Base-by-base conservation (phyloP, 306 rosid genomes). In the Pyrus pyrifolia region DNA sequence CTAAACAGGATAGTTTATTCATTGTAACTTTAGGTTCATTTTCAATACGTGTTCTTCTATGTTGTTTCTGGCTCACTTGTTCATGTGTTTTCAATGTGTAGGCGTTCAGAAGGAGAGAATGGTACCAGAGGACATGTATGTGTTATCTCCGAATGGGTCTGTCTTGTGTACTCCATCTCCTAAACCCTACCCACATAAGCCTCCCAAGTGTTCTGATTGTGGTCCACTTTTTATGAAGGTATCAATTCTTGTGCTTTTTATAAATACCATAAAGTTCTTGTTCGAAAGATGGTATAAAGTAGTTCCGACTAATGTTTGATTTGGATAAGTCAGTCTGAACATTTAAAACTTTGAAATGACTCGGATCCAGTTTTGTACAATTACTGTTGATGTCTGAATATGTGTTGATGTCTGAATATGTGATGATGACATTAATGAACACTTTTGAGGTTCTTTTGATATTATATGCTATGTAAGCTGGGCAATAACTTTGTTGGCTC, bases 61-160 rank as follows among this genome's bases (percentile, higher is more conserved):
- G 3, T 42, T 42, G 22, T 59, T 38, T 60, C 68, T 42, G 38
- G 51, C 69, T 73, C 69, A 11, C 5, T 11, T 5, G 51, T 73
- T 68, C 78, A 23, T 42, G 71, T 68, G 13, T 55, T 71, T 79
- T 74, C 59, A 51, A 70, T 73, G 75, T 80, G 73, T 78, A 95
- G 99, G 96, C 51, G 99, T 95, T 79, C 99, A 90, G 88, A 92
- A 92, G 79, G 97, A 95, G 86, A 89, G 99, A 80, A 92, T 95
- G 97, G 88, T 89, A 68, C 90, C 97, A 0, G 98, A 89, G 83
- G 98, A 95, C 76, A 92, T 95, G 97, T 95, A 90, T 67, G 89
- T 95, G 78, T 51, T 95, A 66, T 81, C 96, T 69, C 81, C 89
- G 13, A 80, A 71, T 81, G 97, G 97, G 62, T 68, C 91, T 55